A percentile compares a stretch with the other conserved stretches of the same genome.
Conservation (phyloP, 129 eudicot species). For the Flaveria trinervia region DNA sequence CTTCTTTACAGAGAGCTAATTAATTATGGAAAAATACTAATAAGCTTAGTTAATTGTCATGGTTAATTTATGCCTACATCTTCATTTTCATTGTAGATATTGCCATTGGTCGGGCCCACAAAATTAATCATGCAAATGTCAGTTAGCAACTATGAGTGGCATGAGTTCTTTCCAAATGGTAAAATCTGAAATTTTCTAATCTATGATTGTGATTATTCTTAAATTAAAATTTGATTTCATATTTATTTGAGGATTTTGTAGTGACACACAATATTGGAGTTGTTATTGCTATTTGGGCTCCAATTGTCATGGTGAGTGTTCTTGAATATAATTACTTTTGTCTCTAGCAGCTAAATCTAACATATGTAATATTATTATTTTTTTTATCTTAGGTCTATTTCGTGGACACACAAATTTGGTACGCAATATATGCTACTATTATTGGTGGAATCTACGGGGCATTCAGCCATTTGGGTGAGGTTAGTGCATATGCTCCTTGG, state of each 20-base stretch:
- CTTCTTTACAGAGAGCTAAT: neutral
- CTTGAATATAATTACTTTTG: conserved; percentile 8
- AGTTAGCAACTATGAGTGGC: conserved; percentile 82
- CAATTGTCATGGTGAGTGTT: conserved; percentile 81
- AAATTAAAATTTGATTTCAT: conserved; percentile 17
- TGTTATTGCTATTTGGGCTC: conserved; percentile 91
- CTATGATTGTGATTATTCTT: conserved; percentile 18
- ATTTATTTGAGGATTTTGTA: conserved; percentile 43
- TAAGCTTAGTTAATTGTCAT: conserved; percentile 11
- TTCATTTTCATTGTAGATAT: conserved; percentile 54
- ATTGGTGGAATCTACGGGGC: conserved; percentile 97
- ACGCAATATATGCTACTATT: conserved; percentile 82
- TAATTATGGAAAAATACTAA: neutral
- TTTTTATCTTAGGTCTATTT: conserved; percentile 69
- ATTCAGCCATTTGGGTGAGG: conserved; percentile 99
- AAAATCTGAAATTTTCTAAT: conserved; percentile 15
- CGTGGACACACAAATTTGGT: conserved; percentile 99
- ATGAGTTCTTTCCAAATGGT: conserved; percentile 95
- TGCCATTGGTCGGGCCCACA: conserved; percentile 82
- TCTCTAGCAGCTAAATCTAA: conserved; percentile 1
- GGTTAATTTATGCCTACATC: conserved; percentile 20
- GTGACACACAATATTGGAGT: conserved; percentile 79
- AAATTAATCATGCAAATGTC: conserved; percentile 63
- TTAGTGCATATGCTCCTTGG: conserved; percentile 40
- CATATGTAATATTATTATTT: conserved; percentile 13